Evolutionary conservation across 768 basidiomycete species (phyloP), one percentile per base, ranked within the genome.

Genomic region (Lactifluus volemus): DNA sequence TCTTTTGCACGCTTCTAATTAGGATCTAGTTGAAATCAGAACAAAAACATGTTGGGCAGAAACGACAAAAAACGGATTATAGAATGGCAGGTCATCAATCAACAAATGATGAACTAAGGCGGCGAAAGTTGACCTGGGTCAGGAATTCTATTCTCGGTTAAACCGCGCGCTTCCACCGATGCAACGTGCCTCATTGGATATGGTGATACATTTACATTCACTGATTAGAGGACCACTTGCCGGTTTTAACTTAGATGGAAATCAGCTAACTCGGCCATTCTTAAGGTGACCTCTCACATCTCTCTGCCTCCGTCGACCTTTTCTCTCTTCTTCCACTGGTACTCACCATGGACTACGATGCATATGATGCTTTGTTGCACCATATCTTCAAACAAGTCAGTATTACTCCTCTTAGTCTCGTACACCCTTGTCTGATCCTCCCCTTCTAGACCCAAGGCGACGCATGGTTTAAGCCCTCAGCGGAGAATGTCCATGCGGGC

Each of bases 401-500:
- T 71, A 15, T 41, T 57, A 11, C 11, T 2, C 30, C 45, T 6
- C 48, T 34, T 3, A 34, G 0, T n/a, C 9, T 2, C 21, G 14
- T 42, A 10, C 0, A 42, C 53, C 15, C 42, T 60, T 53, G 15
- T 66, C 30, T 68, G 66, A 38, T 64, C 69, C 62, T 65, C 69
- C 49, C 67, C 53, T 25, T 9, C 62, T 75, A 89, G 86, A 90
- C 89, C 0, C 86, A 89, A 69, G 83, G 85, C 2, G 88, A 89
- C 60, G 85, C 89, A 7, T 91, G 89, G 89, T 90, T 91, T 73
- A 91, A 89, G 68, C 88, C 88, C 4, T 82, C 88, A 0, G 86
- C 89, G 67, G 89, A 92, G 72, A 90, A 89, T 68, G 75, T 89
- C 54, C 83, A 86, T 60, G 86, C 85, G 0, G 89, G 89, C 50